Evolutionary conservation across 768 basidiomycete species (phyloP), one percentile per base, ranked within the genome.

Genomic region (Lactarius evosmus): DNA sequence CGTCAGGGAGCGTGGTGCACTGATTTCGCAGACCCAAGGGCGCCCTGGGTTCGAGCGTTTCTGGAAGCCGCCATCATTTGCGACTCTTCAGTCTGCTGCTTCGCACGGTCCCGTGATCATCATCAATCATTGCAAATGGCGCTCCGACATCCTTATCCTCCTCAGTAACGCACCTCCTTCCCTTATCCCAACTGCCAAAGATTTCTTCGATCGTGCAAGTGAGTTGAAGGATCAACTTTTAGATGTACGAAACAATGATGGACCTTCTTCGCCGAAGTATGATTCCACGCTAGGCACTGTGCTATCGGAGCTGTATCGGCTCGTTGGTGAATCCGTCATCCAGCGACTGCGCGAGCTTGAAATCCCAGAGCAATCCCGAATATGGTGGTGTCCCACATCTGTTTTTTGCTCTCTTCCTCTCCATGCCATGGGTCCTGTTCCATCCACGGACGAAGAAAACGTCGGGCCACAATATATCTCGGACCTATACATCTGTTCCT

Each of bases 401-500:
- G 38, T 38, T 27, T 50, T 50, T 6, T 50, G 27, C 9, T 62
- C 36, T 1, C 59, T 61, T 19, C 59, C 63, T 16, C 17, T 65
- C 4, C 59, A 65, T 19, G 63, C 52, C 41, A 58, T 58, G 14
- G 44, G 56, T 14, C 22, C 55, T 27, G 54, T 49, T 44, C 19
- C 29, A 27, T 19, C 19, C 4, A 46, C 3, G 16, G 61, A 27
- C 22, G 40, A 9, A 8, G 40, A n/a, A 6, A 16, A 16, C 25
- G 7, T 52, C 17, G 25, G 33, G 22, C n/a, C n/a, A n/a, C 33
- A 16, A 12, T 34, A 52, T 22, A 4, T 61, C 7, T 41, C 59
- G 36, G 33, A 65, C 17, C 19, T 53, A 16, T 56, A 36, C 27
- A 34, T 60, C 34, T 58, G 49, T 17, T 65, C 63, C 19, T 41